Evolutionary conservation across 768 basidiomycete species (phyloP).

Genomic region (Pisolithus orientalis): DNA sequence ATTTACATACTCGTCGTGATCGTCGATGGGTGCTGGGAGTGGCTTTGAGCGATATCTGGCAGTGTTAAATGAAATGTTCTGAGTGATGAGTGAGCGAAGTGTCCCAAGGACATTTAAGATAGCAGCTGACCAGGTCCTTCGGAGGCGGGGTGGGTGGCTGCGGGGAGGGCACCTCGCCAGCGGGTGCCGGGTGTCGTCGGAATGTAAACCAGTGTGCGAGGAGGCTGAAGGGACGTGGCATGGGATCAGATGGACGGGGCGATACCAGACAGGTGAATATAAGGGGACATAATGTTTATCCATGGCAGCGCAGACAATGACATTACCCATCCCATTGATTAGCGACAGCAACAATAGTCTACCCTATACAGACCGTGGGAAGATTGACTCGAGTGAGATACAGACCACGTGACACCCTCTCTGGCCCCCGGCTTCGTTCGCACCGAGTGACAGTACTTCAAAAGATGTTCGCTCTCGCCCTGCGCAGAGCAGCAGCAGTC

Average conservation of each 20-base stretch:
- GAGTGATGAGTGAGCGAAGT: neutral
- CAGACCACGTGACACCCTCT: neutral
- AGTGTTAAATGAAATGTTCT: neutral
- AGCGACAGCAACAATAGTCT: neutral
- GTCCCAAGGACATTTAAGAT: too few species aligned
- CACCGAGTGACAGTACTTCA: neutral
- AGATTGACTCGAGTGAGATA: too few species aligned
- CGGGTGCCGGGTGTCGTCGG: neutral
- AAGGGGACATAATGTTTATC: too few species aligned
- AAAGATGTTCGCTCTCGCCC: constrained; percentile 19
- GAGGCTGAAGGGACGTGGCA: neutral
- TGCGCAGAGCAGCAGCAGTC: constrained; percentile 13
- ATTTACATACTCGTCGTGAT: constrained; percentile 6
- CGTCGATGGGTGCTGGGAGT: constrained; percentile 14
- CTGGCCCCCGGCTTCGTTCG: neutral
- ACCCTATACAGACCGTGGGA: neutral
- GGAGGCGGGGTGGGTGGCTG: neutral
- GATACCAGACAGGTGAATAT: too few species aligned
- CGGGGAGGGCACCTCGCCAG: neutral
- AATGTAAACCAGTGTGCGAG: neutral
- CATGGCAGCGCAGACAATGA: neutral
- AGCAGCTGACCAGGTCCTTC: neutral
- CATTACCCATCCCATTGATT: neutral
- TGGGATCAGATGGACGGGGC: too few species aligned
- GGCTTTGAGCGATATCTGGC: constrained; percentile 9